These are phyloP conservation scores for Orobanche coerulescens DNA, from an alignment of 257 asterid species.

Conservation along the genomic window DNA sequence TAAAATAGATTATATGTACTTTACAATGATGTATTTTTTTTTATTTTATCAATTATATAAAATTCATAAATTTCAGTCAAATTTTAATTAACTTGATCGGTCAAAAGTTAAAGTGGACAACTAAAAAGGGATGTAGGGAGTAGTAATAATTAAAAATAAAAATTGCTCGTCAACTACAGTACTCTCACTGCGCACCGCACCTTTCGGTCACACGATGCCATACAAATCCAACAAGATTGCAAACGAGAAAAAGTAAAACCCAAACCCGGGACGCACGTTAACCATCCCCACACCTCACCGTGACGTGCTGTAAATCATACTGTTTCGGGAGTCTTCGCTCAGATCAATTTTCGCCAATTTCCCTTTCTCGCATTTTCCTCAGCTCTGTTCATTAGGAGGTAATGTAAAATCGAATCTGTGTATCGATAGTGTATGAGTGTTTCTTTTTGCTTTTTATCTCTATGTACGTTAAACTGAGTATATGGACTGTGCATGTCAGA, in stretches of 20 bases:
- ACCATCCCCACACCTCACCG: background rate
- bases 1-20: no score
- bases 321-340: slow-evolving; percentile 7
- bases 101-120: no score
- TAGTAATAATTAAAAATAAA: background rate
- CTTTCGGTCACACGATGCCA: background rate
- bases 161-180: slow-evolving; percentile 12
- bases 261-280: slow-evolving; percentile 26
- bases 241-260: background rate
- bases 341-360: slow-evolving; percentile 4
- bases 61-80: no score
- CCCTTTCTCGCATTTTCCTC: background rate
- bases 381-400: slow-evolving; percentile 26
- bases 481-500: slow-evolving; percentile 2
- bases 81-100: no score
- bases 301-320: background rate
- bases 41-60: no score
- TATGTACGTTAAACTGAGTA: slow-evolving; percentile 2
- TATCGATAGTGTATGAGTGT: background rate
- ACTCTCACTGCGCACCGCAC: slow-evolving; percentile 6
- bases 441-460: background rate
- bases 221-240: background rate
- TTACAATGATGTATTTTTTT: no score
- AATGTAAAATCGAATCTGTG: slow-evolving; percentile 12
- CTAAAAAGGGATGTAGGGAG: no score